Conservation (phyloP, 768 basidiomycete species). For the Tricholoma terreum region DNA sequence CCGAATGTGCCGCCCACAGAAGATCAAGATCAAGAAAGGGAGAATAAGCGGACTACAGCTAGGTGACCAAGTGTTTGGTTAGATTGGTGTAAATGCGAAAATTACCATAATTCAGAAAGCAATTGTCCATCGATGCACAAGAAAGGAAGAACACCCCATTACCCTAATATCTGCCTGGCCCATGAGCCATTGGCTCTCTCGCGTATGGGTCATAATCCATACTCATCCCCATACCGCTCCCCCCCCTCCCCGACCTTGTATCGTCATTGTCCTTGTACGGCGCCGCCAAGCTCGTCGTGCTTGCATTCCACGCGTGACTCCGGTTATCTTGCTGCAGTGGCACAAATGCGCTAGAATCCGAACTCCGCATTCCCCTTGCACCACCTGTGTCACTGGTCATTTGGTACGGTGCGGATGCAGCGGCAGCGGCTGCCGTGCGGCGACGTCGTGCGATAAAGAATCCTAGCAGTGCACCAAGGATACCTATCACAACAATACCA, state of each 20-base stretch:
- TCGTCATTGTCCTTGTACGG: slow-evolving; percentile 31
- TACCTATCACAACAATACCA: slow-evolving; percentile 48
- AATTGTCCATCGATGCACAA: not conserved
- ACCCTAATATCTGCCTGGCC: not conserved
- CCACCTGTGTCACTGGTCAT: slow-evolving; percentile 15
- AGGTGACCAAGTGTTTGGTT: not conserved
- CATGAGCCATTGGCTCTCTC: not conserved
- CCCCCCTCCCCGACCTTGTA: slow-evolving; percentile 1
- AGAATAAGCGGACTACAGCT: not conserved
- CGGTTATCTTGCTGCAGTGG: slow-evolving; percentile 63
- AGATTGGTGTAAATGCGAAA: not conserved
- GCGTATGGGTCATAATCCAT: slow-evolving; percentile 35
- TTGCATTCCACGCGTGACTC: slow-evolving; percentile 59
- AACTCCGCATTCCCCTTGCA: slow-evolving; percentile 41
- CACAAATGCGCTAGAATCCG: slow-evolving; percentile 69
- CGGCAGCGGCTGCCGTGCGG: slow-evolving; percentile 34
- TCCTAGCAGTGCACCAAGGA: slow-evolving; percentile 52
- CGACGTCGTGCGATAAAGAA: slow-evolving; percentile 51
- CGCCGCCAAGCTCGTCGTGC: slow-evolving; percentile 43
- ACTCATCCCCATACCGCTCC: slow-evolving; percentile 31
- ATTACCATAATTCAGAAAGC: not conserved
- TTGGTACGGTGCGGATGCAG: slow-evolving; percentile 24
- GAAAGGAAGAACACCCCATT: not conserved
- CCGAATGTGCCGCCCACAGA: not conserved
- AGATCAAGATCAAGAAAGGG: not conserved